phyloP scores from a whole-genome alignment of 768 basidiomycete species.

The Kwoniella dendrophila region DNA sequence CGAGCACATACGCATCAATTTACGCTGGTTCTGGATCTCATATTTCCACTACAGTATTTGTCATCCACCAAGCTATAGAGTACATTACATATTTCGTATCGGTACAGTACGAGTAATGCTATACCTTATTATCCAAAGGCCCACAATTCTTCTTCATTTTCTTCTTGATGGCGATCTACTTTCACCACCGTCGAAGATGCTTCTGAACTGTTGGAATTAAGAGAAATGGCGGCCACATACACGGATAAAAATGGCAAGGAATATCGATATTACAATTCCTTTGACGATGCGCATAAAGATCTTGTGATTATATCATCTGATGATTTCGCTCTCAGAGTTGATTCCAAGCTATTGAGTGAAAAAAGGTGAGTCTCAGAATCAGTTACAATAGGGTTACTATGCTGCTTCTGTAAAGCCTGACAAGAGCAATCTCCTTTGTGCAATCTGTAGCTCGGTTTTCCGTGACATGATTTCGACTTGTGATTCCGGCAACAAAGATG shows the following conservation, averaged over 20 bases:
- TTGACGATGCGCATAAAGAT: background rate
- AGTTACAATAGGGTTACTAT: background rate
- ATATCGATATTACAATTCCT: slow-evolving; percentile 16
- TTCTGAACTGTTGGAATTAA: no score
- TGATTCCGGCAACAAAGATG: background rate
- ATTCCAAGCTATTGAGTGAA: background rate
- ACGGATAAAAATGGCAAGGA: slow-evolving; percentile 10
- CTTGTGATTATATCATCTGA: slow-evolving; percentile 16
- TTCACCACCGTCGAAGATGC: no score
- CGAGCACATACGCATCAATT: no score
- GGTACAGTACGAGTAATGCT: no score
- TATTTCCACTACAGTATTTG: no score
- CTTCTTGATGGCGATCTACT: no score
- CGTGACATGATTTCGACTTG: slow-evolving; percentile 1
- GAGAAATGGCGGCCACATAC: no score
- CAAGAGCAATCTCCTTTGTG: background rate
- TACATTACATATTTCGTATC: no score
- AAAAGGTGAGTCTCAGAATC: slow-evolving; percentile 9
- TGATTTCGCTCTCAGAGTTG: slow-evolving; percentile 1
- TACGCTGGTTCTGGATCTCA: no score
- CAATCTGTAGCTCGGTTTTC: slow-evolving; percentile 1
- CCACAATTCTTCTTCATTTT: no score
- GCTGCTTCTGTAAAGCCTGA: background rate
- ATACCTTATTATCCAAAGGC: no score
- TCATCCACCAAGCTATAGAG: no score